These are phyloP conservation scores for Pseudotsuga menziesii DNA, from an alignment of 75 land plant species.

Conservation along the genomic window DNA sequence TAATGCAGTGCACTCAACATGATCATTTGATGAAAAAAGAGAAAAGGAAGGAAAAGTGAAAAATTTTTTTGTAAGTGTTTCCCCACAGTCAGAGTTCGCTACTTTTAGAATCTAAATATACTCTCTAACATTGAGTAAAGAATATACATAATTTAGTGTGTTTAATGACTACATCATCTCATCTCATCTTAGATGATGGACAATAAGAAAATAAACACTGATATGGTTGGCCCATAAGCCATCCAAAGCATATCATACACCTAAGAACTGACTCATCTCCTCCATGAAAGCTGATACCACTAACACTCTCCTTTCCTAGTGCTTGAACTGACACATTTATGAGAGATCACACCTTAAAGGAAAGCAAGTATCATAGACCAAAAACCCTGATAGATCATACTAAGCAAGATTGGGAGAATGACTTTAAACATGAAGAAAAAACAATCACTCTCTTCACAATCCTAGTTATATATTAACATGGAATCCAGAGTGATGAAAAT, in stretches of 20 bases:
- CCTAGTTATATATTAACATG: neutral
- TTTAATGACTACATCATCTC: neutral
- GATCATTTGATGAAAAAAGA: neutral
- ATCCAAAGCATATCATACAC: neutral
- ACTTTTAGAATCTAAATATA: neutral
- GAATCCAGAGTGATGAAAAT: neutral
- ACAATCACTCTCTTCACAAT: neutral
- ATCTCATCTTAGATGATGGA: neutral
- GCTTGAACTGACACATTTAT: neutral
- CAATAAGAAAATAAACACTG: neutral
- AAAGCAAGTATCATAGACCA: neutral
- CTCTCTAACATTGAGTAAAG: neutral
- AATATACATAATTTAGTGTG: neutral
- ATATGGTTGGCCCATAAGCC: neutral
- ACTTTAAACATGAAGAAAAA: neutral
- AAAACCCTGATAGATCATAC: no score
- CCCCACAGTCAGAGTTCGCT: neutral
- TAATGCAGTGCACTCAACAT: neutral
- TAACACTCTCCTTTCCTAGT: neutral
- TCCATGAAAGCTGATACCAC: neutral
- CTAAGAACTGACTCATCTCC: neutral
- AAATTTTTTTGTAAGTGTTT: neutral
- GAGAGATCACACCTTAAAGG: neutral
- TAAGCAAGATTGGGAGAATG: neutral
- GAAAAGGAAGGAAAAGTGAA: no score